These are phyloP conservation scores for Gossypium schwendimanii DNA, from an alignment of 441 rosid genomes.

Conservation along the genomic window DNA sequence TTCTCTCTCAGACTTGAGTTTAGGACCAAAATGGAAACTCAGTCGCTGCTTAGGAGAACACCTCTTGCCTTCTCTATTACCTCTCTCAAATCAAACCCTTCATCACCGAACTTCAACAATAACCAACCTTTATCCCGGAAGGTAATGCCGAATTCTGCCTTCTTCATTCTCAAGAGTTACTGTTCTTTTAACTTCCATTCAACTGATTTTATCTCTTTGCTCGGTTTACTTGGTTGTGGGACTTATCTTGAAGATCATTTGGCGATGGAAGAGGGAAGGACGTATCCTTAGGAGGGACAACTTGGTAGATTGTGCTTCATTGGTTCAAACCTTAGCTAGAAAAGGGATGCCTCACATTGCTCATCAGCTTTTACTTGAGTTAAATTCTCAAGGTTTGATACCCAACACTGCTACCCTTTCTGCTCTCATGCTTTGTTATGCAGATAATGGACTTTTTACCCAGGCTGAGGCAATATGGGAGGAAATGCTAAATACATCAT, in stretches of 20 bases:
- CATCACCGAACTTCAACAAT: background rate
- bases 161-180: background rate
- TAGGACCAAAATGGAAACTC: background rate
- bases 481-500: constrained; percentile 34
- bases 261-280: constrained; percentile 2
- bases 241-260: background rate
- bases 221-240: background rate
- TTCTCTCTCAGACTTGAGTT: background rate
- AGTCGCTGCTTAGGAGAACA: background rate
- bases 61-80: background rate
- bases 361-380: constrained; percentile 35
- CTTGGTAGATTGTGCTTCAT: background rate
- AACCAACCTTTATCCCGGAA: background rate
- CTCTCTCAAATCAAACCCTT: background rate
- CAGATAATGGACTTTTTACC: constrained; percentile 39
- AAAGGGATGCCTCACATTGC: constrained; percentile 22
- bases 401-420: constrained; percentile 34
- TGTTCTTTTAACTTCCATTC: background rate
- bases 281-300: background rate
- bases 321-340: constrained; percentile 1
- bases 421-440: constrained; percentile 49
- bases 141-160: background rate
- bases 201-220: background rate
- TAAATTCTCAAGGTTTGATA: constrained; percentile 41
- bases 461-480: constrained; percentile 54